These are phyloP conservation scores for Pochonia chlamydosporia DNA, from an alignment of 2,329 filamentous ascomycete genomes.

Conservation along the genomic window DNA sequence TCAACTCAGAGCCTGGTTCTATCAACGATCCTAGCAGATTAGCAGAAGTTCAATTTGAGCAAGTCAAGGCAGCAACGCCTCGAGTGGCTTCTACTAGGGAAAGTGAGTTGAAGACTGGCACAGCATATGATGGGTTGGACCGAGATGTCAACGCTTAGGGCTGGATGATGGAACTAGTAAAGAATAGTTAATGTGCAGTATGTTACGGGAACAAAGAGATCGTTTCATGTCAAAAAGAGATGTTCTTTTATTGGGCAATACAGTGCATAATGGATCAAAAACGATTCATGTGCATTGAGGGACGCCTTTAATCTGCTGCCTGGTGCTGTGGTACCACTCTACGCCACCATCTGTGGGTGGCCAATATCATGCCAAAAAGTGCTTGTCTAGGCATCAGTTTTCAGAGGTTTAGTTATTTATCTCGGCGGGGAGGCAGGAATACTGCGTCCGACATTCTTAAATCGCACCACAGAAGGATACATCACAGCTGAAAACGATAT, in stretches of 20 bases:
- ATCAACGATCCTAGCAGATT: constrained; percentile 40
- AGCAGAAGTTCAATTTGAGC: constrained; percentile 37
- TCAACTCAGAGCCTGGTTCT: constrained; percentile 38
- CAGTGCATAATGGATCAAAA: not conserved
- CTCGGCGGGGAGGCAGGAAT: not conserved
- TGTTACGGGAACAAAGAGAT: too few relatives aligned
- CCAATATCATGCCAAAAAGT: not conserved
- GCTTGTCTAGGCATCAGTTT: not conserved
- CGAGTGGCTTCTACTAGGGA: constrained; percentile 22
- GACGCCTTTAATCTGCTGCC: constrained; percentile 1
- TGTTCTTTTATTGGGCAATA: too few relatives aligned
- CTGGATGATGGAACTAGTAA: not conserved
- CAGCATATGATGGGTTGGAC: constrained; percentile 25
- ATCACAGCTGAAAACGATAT: not conserved
- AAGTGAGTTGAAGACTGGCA: constrained; percentile 17
- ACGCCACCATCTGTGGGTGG: not conserved
- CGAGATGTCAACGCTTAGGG: constrained; percentile 4
- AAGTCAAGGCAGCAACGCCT: constrained; percentile 15
- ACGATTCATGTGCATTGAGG: not conserved
- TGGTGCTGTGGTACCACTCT: not conserved
- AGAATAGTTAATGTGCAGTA: too few relatives aligned
- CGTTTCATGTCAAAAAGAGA: too few relatives aligned
- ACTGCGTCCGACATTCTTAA: not conserved
- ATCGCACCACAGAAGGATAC: not conserved
- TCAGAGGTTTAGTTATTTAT: not conserved